phyloP scores from a whole-genome alignment of 495 filamentous ascomycete species.

The Xylaria telfairii region DNA sequence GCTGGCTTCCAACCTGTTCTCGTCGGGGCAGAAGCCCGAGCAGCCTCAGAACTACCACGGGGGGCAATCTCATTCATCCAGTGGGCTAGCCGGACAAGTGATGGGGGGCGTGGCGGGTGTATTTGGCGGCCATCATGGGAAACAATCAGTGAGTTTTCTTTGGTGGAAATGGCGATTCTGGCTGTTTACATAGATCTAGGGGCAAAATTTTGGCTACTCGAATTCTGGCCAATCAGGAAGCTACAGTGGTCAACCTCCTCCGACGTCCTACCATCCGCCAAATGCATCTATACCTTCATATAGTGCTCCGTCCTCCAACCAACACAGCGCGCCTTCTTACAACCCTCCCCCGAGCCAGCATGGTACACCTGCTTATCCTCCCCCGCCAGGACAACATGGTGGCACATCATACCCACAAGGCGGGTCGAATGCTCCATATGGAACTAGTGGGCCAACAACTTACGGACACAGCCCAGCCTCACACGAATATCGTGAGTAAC shows the following conservation, averaged over 20 bases:
- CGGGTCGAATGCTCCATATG: constrained; percentile 35
- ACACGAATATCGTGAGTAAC: constrained; percentile 36
- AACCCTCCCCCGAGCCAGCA: constrained; percentile 38
- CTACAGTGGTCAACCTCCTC: constrained; percentile 58
- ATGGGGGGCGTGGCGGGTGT: constrained; percentile 53
- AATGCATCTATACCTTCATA: constrained; percentile 37
- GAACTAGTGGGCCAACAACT: constrained; percentile 25
- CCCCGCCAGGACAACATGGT: constrained; percentile 18
- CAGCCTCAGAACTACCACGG: constrained; percentile 46
- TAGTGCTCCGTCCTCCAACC: constrained; percentile 36
- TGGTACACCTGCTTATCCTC: constrained; percentile 32
- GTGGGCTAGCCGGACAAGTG: constrained; percentile 49
- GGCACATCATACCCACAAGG: constrained; percentile 19
- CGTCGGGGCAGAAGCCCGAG: constrained; percentile 46
- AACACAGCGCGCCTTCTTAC: constrained; percentile 37
- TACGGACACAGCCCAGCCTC: constrained; percentile 38
- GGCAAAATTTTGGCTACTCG: constrained; percentile 59
- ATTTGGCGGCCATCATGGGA: constrained; percentile 49
- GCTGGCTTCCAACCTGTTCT: constrained; percentile 53
- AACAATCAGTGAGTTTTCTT: constrained; percentile 36
- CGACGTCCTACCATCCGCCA: constrained; percentile 53
- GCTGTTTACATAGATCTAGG: constrained; percentile 30
- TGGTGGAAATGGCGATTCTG: not conserved
- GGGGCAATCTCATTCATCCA: constrained; percentile 37
- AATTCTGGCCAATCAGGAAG: constrained; percentile 48